Evolutionary conservation across 2,329 filamentous ascomycete genomes (phyloP).

Genomic region (Fusarium piperis): DNA sequence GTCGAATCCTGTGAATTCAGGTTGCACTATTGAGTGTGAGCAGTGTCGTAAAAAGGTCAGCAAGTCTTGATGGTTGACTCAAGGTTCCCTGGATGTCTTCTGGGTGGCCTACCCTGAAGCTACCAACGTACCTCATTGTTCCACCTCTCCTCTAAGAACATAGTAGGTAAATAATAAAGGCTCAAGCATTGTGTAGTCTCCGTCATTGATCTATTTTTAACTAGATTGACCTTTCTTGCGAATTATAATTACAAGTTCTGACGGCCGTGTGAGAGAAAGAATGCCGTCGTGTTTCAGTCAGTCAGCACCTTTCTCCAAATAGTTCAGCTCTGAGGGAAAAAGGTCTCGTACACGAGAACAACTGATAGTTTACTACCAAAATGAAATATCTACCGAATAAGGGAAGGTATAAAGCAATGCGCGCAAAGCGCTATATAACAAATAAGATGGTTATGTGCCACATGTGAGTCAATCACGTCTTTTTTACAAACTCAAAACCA

Average conservation of each 20-base stretch:
- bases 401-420: background rate
- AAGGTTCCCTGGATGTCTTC: background rate
- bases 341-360: background rate
- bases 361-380: background rate
- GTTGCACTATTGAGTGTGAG: background rate
- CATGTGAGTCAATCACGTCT: background rate
- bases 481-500: constrained; percentile 2
- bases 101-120: background rate
- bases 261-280: background rate
- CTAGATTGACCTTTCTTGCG: background rate
- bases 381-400: constrained; percentile 3
- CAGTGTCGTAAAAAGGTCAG: background rate
- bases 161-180: too few relatives aligned
- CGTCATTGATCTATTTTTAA: background rate
- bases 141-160: too few relatives aligned
- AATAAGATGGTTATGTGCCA: background rate
- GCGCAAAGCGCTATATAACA: background rate
- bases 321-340: background rate
- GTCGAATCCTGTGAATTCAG: background rate
- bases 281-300: background rate
- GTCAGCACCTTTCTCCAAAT: background rate
- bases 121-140: background rate
- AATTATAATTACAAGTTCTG: background rate
- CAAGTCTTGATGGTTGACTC: background rate
- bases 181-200: background rate